These are phyloP conservation scores for Gaeumannomyces tritici DNA, from an alignment of 2,329 filamentous ascomycete species.

Conservation along the genomic window DNA sequence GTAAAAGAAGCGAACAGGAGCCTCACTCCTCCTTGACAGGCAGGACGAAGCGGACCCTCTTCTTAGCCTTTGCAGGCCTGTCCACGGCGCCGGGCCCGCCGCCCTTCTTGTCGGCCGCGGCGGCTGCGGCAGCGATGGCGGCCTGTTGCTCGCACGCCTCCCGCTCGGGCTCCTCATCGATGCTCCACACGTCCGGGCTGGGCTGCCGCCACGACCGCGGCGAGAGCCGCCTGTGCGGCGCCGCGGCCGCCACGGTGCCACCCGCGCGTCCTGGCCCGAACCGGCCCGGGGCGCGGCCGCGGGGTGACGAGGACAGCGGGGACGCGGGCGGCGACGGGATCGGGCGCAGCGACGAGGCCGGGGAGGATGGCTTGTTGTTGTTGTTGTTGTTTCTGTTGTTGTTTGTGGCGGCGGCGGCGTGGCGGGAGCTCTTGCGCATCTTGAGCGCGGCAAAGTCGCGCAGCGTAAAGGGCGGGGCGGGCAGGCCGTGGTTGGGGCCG, in stretches of 20 bases:
- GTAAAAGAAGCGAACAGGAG: not conserved
- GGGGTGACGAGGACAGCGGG: not conserved
- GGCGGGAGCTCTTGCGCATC: conserved; percentile 16
- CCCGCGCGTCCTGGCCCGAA: conserved; percentile 9
- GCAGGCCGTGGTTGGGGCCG: conserved; percentile 25
- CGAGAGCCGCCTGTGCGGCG: conserved; percentile 20
- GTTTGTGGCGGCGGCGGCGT: not conserved
- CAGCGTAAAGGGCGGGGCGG: conserved; percentile 30
- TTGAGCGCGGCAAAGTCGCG: conserved; percentile 28
- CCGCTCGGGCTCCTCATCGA: conserved; percentile 49
- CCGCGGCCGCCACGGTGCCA: conserved; percentile 15
- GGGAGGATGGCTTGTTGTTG: not conserved
- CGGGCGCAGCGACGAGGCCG: conserved; percentile 1
- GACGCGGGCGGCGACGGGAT: not conserved
- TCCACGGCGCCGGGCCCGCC: conserved; percentile 13
- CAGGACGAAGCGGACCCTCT: conserved; percentile 47
- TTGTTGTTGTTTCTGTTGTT: too few species aligned
- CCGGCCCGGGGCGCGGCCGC: not conserved
- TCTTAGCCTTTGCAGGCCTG: conserved; percentile 34
- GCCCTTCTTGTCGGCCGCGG: conserved; percentile 31
- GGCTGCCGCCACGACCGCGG: conserved; percentile 46
- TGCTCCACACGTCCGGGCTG: conserved; percentile 50
- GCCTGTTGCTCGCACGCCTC: conserved; percentile 23
- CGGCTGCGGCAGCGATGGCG: conserved; percentile 10
- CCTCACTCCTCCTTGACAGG: conserved; percentile 26